Percentiles rank a stretch among this genome's conserved stretches.
These are phyloP conservation scores for Tympanopsis confertula DNA, from an alignment of 2,329 filamentous ascomycete genomes.

Conservation along the genomic window DNA sequence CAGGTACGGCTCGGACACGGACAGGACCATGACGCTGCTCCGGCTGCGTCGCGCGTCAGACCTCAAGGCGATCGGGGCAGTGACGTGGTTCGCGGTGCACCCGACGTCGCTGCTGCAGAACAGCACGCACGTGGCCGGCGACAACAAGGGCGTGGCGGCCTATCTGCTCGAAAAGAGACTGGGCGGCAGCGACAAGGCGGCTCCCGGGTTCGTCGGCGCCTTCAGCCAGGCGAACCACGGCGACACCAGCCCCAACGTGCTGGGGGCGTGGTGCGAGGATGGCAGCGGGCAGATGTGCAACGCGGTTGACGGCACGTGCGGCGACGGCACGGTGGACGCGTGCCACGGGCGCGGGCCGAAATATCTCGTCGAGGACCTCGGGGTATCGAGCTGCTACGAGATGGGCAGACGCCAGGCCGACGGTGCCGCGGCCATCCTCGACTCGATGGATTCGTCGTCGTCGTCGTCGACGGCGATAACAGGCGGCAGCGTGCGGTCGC, in stretches of 20 bases:
- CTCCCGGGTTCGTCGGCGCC: slow-evolving; percentile 68
- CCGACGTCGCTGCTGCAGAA: slow-evolving; percentile 85
- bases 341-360: slow-evolving; percentile 67
- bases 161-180: slow-evolving; percentile 69
- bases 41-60: slow-evolving; percentile 67
- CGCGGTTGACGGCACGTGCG: slow-evolving; percentile 75
- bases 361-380: slow-evolving; percentile 57
- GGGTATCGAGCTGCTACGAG: slow-evolving; percentile 64
- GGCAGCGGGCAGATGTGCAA: slow-evolving; percentile 61
- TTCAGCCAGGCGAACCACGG: slow-evolving; percentile 89
- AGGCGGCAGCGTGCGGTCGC: slow-evolving; percentile 66
- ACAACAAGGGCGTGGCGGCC: slow-evolving; percentile 91
- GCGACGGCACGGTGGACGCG: slow-evolving; percentile 53
- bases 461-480: slow-evolving; percentile 43
- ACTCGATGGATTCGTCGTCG: slow-evolving; percentile 31
- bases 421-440: slow-evolving; percentile 41
- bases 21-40: slow-evolving; percentile 71
- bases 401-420: slow-evolving; percentile 63
- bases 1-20: slow-evolving; percentile 47
- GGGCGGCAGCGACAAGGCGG: slow-evolving; percentile 35
- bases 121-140: slow-evolving; percentile 82
- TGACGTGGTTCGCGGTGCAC: slow-evolving; percentile 89
- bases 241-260: slow-evolving; percentile 78
- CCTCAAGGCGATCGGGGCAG: slow-evolving; percentile 63
- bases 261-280: slow-evolving; percentile 83